phyloP scores from a whole-genome alignment of 2,329 filamentous ascomycete species.

The Drechmeria coniospora region DNA sequence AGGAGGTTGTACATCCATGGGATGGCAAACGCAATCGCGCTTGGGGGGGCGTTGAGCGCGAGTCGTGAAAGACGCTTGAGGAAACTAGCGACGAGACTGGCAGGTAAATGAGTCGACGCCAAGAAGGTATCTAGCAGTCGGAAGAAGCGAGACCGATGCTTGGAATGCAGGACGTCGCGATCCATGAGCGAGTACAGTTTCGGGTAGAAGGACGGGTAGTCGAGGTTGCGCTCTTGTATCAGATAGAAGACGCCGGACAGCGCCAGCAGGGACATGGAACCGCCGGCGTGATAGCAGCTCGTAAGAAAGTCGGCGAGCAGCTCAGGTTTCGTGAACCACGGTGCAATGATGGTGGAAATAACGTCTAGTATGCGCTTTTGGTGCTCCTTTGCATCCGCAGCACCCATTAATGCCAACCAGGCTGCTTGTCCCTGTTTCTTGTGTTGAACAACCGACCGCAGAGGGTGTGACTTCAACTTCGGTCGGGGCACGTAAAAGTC shows the following conservation, averaged over 20 bases:
- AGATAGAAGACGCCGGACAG: slow-evolving; percentile 90
- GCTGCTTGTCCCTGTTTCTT: slow-evolving; percentile 72
- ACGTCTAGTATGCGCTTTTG: slow-evolving; percentile 64
- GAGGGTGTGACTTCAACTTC: slow-evolving; percentile 49
- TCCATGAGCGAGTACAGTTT: slow-evolving; percentile 92
- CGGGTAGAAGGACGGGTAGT: slow-evolving; percentile 85
- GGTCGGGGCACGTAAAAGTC: slow-evolving; percentile 53
- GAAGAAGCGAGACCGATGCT: slow-evolving; percentile 87
- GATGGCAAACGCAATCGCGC: slow-evolving; percentile 74
- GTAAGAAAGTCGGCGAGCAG: slow-evolving; percentile 91
- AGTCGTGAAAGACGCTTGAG: slow-evolving; percentile 83
- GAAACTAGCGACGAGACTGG: slow-evolving; percentile 82
- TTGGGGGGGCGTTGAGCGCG: slow-evolving; percentile 74
- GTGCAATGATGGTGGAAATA: slow-evolving; percentile 64
- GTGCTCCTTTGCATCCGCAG: slow-evolving; percentile 53
- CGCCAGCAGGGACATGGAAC: slow-evolving; percentile 73
- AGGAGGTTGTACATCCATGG: slow-evolving; percentile 95
- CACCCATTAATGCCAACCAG: slow-evolving; percentile 65
- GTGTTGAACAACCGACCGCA: slow-evolving; percentile 52
- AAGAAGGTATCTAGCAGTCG: slow-evolving; percentile 84
- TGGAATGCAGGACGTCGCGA: slow-evolving; percentile 75
- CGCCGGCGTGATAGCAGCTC: slow-evolving; percentile 79
- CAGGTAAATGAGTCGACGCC: slow-evolving; percentile 80
- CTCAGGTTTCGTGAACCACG: slow-evolving; percentile 81
- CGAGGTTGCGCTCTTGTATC: slow-evolving; percentile 83